phyloP scores from a whole-genome alignment of 805 yeast species.

The Martiniozyma abietophila region DNA sequence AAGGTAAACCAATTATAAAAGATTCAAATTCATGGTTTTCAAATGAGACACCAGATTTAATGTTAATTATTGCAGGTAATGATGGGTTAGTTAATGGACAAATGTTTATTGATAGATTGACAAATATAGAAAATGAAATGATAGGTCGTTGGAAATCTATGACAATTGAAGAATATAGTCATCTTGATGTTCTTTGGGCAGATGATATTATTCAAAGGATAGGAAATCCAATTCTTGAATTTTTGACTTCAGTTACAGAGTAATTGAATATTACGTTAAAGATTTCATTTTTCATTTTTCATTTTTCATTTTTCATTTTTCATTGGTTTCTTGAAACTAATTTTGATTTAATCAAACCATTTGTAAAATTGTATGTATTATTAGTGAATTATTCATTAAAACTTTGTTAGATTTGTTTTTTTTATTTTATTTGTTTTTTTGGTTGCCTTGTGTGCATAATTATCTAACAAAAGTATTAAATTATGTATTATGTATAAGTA shows the following conservation, averaged over 20 bases:
- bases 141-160: conserved; percentile 28
- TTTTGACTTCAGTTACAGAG: too few species aligned
- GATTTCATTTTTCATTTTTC: too few species aligned
- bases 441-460: too few species aligned
- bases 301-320: too few species aligned
- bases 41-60: conserved; percentile 44
- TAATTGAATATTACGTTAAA: too few species aligned
- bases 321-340: too few species aligned
- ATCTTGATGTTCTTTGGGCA: conserved; percentile 92
- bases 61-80: conserved; percentile 59
- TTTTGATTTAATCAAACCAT: too few species aligned
- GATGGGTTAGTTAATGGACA: conserved; percentile 77
- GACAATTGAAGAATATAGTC: conserved; percentile 60
- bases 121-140: conserved; percentile 44
- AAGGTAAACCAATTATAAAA: conserved; percentile 41
- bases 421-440: too few species aligned
- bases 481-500: not conserved
- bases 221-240: conserved; percentile 39
- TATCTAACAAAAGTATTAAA: not conserved
- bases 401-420: too few species aligned
- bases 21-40: conserved; percentile 47
- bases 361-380: too few species aligned
- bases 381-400: too few species aligned
- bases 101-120: conserved; percentile 55
- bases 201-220: conserved; percentile 58